Evolutionary conservation across 2,329 filamentous ascomycete species (phyloP), one percentile per base, ranked within the genome.

Genomic region (Aspergillus sp.): DNA sequence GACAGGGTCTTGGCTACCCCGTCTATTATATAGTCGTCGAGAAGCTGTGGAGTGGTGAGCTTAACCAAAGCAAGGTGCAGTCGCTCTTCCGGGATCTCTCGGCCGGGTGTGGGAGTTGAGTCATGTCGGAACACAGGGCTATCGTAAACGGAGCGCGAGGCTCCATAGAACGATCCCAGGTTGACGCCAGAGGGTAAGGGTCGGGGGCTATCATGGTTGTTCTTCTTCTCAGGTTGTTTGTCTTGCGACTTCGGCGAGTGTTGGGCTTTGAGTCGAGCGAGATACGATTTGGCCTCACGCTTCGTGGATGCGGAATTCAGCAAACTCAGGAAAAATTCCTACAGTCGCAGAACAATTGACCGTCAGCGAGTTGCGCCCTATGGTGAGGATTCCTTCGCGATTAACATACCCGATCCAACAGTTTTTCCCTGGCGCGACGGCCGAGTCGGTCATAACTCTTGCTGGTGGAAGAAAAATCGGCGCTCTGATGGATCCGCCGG

Each of bases 291-390:
- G 45, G 92, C 91, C 75, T 99, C 94, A 63, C 94, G 86, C 72
- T 92, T 96, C 0, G 93, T 97, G 5, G 92, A 89, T 10, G 91
- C 91, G 16, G 92, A 91, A 64, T 89, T 90, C 29, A 99, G 79
- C 3, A 97, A 83, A 14, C 91, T 92, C 29, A 95, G 81, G 63
- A 96, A 87, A 64, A 96, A 88, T 66, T 96, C 90, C 87, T 91
- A 59, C 11, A 32, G 6, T 5, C 13, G 11, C 17, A 32, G 40
- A 55, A 3, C 16, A 31, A 48, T 56, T 17, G 23, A 1, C 16
- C 16, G 38, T 59, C 45, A 58, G 51, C 17, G 49, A 36, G 32
- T 17, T 23, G 38, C 14, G 19, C 14, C 14, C 4, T 17, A 16
- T 20, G 21, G 20, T 23, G n/a, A 7, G 10, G 21, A 9, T 16